These are phyloP conservation scores for Rhizopus delemar DNA, from an alignment of 371 early-diverging fungal genomes.

Conservation along the genomic window DNA sequence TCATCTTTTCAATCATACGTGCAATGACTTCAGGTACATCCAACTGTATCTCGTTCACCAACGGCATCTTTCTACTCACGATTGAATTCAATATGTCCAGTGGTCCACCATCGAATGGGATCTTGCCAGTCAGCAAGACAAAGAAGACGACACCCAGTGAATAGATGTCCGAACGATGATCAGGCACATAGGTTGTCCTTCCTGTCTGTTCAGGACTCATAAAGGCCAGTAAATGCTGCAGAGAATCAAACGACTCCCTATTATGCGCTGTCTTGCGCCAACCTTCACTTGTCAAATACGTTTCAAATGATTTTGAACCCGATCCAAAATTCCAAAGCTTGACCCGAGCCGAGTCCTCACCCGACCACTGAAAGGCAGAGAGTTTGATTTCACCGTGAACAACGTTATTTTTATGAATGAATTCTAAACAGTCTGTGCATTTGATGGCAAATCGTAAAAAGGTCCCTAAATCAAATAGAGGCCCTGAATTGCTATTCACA, in stretches of 20 bases:
- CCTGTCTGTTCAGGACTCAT: conserved; percentile 61
- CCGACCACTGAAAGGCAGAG: conserved; percentile 44
- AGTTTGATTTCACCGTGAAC: conserved; percentile 48
- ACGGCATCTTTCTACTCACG: conserved; percentile 46
- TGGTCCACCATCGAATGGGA: conserved; percentile 57
- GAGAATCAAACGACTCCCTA: conserved; percentile 30
- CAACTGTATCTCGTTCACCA: conserved; percentile 48
- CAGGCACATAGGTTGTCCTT: conserved; percentile 56
- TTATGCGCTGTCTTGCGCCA: conserved; percentile 46
- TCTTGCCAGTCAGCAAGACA: conserved; percentile 50
- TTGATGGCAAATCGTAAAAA: conserved; percentile 50
- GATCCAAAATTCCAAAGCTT: conserved; percentile 49
- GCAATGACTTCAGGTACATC: conserved; percentile 52
- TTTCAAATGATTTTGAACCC: conserved; percentile 35
- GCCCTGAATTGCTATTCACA: conserved; percentile 4
- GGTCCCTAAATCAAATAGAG: conserved; percentile 39
- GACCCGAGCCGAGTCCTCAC: conserved; percentile 31
- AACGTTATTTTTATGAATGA: conserved; percentile 42
- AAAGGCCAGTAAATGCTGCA: conserved; percentile 34
- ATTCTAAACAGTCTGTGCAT: conserved; percentile 46
- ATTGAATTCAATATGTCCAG: conserved; percentile 57
- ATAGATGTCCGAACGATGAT: conserved; percentile 61
- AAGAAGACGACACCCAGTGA: conserved; percentile 57
- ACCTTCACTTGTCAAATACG: conserved; percentile 44
- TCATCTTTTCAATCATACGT: conserved; percentile 58